Base-by-base conservation (phyloP, 306 rosid species). In the Carpinus viminea region DNA sequence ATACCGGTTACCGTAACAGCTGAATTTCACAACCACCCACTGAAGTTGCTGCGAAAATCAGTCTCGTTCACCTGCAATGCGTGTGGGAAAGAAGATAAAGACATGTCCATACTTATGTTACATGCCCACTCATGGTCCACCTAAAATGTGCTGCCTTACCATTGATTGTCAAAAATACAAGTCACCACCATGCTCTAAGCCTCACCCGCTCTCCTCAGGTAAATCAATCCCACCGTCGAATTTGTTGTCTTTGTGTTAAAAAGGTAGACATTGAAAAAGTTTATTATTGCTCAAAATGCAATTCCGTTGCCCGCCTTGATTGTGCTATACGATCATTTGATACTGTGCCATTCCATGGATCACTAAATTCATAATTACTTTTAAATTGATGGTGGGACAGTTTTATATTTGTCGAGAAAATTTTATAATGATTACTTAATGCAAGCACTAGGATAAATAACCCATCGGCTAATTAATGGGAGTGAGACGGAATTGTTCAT, bases 131-230 rank as follows among this genome's bases (percentile, higher is more conserved):
- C 0, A 16, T 36, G 21, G 4, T 15, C 4, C 46, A 64, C 41
- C 0, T 0, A 21, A 3, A 0, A 9, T 24, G 65, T 24, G 3
- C 65, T 21, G 0, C 0, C 8, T 31, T 2, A 0, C 46, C 20
- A 15, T 0, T 4, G 4, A 34, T 0, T 0, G 21, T 64, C 21
- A 64, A 64, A 64, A 5, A 31, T 5, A 1, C 2, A 16, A 8
- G 47, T 1, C 70, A 16, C 46, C 16, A 7, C 12, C 70, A 64
- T 6, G 12, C 11, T 0, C 47, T 64, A 11, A 8, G 7, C 45
- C 70, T 64, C 70, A 34, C 1, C 46, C 1, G 0, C 41, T 64
- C 70, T 34, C 5, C 34, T 64, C 0, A 16, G 34, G 4, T 15
- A 1, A 10, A 7, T 5, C 47, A 16, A 64, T 2, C 47, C 0